Evolutionary conservation across 768 basidiomycete species (phyloP), one percentile per base, ranked within the genome.

Genomic region (Cystofilobasidium bisporidii): DNA sequence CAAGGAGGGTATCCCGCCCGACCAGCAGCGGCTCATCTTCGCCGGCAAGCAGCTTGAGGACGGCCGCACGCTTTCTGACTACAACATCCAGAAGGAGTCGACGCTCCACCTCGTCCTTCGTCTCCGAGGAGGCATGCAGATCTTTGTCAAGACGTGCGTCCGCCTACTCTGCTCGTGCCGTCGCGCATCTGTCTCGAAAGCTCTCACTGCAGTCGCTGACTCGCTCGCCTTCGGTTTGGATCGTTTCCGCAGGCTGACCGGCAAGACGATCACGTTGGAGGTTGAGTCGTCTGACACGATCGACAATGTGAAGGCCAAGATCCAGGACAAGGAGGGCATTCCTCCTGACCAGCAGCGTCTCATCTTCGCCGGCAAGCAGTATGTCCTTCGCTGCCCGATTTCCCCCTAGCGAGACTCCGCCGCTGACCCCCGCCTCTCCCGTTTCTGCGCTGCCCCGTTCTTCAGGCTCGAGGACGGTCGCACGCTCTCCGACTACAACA

Each of bases 391-490:
- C n/a, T n/a, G n/a, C n/a, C n/a, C n/a, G n/a, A n/a, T n/a, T n/a
- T n/a, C n/a, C n/a, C n/a, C n/a, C n/a, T n/a, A n/a, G n/a, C n/a
- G n/a, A n/a, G n/a, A n/a, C n/a, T n/a, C n/a, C n/a, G n/a, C n/a
- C n/a, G n/a, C n/a, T n/a, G n/a, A n/a, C n/a, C n/a, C n/a, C n/a
- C n/a, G n/a, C n/a, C n/a, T n/a, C n/a, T n/a, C n/a, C n/a, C n/a
- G n/a, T n/a, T n/a, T n/a, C n/a, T n/a, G n/a, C n/a, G n/a, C n/a
- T n/a, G n/a, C n/a, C n/a, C n/a, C n/a, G n/a, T n/a, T n/a, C n/a
- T n/a, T n/a, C n/a, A n/a, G n/a, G n/a, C 80, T 93, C 14, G 91
- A 93, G 72, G 91, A 92, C 72, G 90, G 90, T n/a, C 87, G 91
- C 26, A 93, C 91, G 0, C 80, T 91, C 0, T 89, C 88, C 0